These are phyloP conservation scores for Malassezia caprae DNA, from an alignment of 1,284 basidiomycete genomes.

Conservation along the genomic window DNA sequence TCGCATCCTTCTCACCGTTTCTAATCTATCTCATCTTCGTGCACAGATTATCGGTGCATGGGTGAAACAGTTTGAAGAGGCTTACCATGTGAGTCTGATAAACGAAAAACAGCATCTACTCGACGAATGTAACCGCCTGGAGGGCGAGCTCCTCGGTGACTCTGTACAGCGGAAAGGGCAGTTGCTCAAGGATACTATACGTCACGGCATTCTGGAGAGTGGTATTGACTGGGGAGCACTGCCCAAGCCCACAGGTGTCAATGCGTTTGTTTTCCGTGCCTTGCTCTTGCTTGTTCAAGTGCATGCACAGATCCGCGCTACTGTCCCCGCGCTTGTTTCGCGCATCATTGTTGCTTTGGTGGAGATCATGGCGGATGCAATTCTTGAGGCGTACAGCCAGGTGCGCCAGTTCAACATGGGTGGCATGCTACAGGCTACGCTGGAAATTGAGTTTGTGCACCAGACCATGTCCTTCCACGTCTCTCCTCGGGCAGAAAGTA, in stretches of 20 bases:
- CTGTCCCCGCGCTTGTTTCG: constrained; percentile 65
- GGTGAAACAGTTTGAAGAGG: constrained; percentile 66
- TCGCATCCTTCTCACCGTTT: constrained; percentile 75
- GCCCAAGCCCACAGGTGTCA: constrained; percentile 69
- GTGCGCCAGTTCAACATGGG: constrained; percentile 89
- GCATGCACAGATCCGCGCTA: constrained; percentile 76
- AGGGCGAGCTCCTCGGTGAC: constrained; percentile 74
- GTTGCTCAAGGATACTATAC: constrained; percentile 61
- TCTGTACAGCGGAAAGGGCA: constrained; percentile 70
- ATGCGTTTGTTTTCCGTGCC: constrained; percentile 83
- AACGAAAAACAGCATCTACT: constrained; percentile 69
- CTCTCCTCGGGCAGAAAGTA: constrained; percentile 65
- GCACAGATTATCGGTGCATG: constrained; percentile 65
- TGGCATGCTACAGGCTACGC: constrained; percentile 93
- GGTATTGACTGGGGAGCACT: constrained; percentile 85
- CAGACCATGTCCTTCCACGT: constrained; percentile 84
- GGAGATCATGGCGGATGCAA: constrained; percentile 69
- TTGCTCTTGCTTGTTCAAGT: constrained; percentile 79
- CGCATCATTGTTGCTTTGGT: constrained; percentile 73
- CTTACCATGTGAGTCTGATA: constrained; percentile 65
- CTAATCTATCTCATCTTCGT: constrained; percentile 73
- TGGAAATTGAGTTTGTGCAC: constrained; percentile 98
- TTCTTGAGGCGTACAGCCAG: constrained; percentile 71
- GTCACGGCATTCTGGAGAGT: constrained; percentile 65
- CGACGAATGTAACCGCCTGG: constrained; percentile 69